Evolutionary conservation across 2,329 filamentous ascomycete species (phyloP).

Genomic region (Samsoniella hepiali): DNA sequence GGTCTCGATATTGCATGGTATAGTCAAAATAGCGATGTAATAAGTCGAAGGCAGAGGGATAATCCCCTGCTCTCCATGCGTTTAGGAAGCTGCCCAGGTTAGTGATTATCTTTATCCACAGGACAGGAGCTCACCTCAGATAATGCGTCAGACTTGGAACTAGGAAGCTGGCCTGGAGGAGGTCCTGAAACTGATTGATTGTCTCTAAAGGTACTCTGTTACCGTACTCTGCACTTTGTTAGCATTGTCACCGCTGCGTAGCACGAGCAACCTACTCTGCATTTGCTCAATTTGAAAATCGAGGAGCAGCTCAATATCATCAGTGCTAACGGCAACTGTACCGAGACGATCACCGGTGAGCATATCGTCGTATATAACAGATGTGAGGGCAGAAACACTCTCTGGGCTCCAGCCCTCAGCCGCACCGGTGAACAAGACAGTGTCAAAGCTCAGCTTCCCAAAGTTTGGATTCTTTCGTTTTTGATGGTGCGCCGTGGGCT

Average conservation of each 20-base stretch:
- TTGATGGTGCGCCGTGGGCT: constrained; percentile 66
- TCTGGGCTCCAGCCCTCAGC: constrained; percentile 46
- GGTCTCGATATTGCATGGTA: constrained; percentile 80
- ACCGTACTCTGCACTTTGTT: constrained; percentile 58
- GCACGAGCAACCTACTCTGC: constrained; percentile 57
- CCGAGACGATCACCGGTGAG: constrained; percentile 41
- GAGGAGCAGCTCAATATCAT: constrained; percentile 76
- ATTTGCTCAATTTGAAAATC: constrained; percentile 87
- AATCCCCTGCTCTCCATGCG: constrained; percentile 87
- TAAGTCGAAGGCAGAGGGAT: constrained; percentile 82
- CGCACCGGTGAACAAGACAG: constrained; percentile 49
- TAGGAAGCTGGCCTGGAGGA: constrained; percentile 65
- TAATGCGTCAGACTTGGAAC: constrained; percentile 74
- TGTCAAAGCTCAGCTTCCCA: constrained; percentile 55
- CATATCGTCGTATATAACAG: constrained; percentile 52
- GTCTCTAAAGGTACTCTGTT: constrained; percentile 73
- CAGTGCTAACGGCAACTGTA: constrained; percentile 60
- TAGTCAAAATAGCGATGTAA: constrained; percentile 97
- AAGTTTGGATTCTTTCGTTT: constrained; percentile 61
- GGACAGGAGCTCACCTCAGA: constrained; percentile 49
- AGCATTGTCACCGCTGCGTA: background rate
- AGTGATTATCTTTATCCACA: constrained; percentile 15
- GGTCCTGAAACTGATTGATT: constrained; percentile 63
- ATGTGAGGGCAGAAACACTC: constrained; percentile 44
- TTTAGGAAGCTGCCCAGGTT: constrained; percentile 69